These are phyloP conservation scores for Pterulicium gracile DNA, from an alignment of 1,284 basidiomycete species.

Conservation along the genomic window DNA sequence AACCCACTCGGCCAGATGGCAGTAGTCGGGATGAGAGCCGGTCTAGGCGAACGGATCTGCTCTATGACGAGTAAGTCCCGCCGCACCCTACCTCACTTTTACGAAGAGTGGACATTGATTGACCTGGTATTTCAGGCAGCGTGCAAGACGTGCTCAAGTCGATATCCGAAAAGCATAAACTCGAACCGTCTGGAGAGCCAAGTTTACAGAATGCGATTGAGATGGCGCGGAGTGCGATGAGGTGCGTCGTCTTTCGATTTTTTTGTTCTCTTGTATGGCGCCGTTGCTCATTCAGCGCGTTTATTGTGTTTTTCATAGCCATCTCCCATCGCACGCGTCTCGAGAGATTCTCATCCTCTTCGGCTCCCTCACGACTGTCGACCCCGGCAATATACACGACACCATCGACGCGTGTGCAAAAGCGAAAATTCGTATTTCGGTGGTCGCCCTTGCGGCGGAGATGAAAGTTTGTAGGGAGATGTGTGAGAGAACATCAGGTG, in stretches of 20 bases:
- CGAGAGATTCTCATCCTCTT: constrained; percentile 91
- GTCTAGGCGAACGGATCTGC: constrained; percentile 77
- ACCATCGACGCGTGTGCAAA: constrained; percentile 76
- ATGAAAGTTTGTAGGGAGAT: constrained; percentile 95
- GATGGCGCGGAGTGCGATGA: constrained; percentile 89
- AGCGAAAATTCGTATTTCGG: constrained; percentile 81
- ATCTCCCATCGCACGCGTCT: constrained; percentile 91
- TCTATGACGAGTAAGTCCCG: constrained; percentile 72
- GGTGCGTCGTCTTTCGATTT: constrained; percentile 31
- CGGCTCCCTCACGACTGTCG: constrained; percentile 91
- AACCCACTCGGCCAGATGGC: constrained; percentile 98
- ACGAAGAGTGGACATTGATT: background rate
- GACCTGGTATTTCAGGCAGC: constrained; percentile 55
- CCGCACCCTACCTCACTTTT: background rate
- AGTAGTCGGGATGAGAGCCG: constrained; percentile 84
- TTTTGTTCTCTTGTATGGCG: constrained; percentile 1
- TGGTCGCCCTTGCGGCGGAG: constrained; percentile 90
- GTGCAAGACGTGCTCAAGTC: constrained; percentile 87
- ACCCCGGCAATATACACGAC: constrained; percentile 94
- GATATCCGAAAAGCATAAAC: constrained; percentile 77
- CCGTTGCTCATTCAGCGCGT: constrained; percentile 1
- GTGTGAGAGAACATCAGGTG: constrained; percentile 81
- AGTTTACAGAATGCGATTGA: constrained; percentile 94
- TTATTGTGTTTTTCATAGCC: too few species aligned
- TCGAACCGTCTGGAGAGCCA: constrained; percentile 89